Percentiles rank a stretch among this genome's conserved stretches.
These are phyloP conservation scores for Trichophyton simii DNA, from an alignment of 2,329 filamentous ascomycete species.

Conservation along the genomic window DNA sequence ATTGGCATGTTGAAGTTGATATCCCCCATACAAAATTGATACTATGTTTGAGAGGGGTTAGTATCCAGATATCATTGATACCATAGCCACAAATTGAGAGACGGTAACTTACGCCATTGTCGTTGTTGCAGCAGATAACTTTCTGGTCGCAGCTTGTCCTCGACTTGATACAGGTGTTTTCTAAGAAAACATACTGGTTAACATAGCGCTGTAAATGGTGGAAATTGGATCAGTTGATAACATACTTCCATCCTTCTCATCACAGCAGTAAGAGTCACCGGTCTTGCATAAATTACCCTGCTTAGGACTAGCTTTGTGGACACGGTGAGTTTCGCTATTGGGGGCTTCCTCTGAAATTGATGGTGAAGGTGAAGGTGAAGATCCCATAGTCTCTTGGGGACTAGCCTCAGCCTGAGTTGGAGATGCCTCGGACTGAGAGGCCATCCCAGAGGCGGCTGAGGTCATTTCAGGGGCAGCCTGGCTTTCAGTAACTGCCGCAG, in stretches of 20 bases:
- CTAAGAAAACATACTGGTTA: neutral
- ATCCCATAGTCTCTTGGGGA: neutral
- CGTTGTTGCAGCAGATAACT: neutral
- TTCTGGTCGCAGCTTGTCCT: neutral
- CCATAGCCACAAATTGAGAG: neutral
- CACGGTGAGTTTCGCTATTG: neutral
- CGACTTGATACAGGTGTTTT: neutral
- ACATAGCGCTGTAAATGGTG: neutral
- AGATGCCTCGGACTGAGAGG: neutral
- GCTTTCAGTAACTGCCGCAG: neutral
- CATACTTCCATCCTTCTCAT: neutral
- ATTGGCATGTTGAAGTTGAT: conserved; percentile 15
- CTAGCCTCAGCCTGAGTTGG: neutral
- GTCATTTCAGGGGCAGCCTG: neutral
- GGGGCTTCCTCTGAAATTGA: neutral
- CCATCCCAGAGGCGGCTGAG: neutral
- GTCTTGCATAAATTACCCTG: neutral
- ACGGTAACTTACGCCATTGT: neutral
- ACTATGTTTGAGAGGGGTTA: conserved; percentile 1
- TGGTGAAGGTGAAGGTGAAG: neutral
- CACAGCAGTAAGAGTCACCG: neutral
- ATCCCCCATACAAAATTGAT: conserved; percentile 13
- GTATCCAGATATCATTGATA: neutral
- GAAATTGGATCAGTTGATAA: neutral
- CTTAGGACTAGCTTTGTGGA: neutral